phyloP scores from a whole-genome alignment of 305 asterid genomes.

The Fraxinus ornus region DNA sequence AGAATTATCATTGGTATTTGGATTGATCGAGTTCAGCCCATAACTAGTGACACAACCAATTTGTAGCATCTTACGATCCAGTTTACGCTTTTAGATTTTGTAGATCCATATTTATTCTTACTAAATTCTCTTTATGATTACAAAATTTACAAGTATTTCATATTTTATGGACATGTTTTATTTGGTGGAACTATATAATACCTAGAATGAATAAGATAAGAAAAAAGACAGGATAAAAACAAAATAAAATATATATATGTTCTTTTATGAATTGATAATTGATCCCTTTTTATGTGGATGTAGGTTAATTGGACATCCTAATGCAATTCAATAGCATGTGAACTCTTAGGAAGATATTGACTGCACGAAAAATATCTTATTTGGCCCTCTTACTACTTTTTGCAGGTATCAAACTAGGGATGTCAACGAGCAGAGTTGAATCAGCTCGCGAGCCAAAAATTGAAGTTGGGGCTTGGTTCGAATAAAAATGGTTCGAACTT shows the following conservation, averaged over 20 bases:
- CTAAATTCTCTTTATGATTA: not conserved
- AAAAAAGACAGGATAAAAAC: not conserved
- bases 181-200: not conserved
- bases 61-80: not conserved
- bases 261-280: not conserved
- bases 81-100: not conserved
- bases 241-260: not conserved
- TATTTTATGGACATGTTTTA: not conserved
- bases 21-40: not conserved
- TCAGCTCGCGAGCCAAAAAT: too few species aligned
- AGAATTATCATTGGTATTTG: not conserved
- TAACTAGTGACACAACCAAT: not conserved
- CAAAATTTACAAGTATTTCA: not conserved
- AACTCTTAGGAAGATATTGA: slow-evolving; percentile 19
- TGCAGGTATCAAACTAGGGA: not conserved
- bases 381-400: slow-evolving; percentile 12
- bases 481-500: too few species aligned
- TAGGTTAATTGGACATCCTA: slow-evolving; percentile 17
- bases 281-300: slow-evolving; percentile 18
- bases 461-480: too few species aligned
- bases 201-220: not conserved
- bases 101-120: not conserved
- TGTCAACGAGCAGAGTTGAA: too few species aligned
- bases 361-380: slow-evolving; percentile 26
- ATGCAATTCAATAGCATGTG: slow-evolving; percentile 14